Percentiles rank a stretch among this genome's conserved stretches.
Evolutionary conservation across 1,284 basidiomycete species (phyloP).

Genomic region (Irpex lacteus): DNA sequence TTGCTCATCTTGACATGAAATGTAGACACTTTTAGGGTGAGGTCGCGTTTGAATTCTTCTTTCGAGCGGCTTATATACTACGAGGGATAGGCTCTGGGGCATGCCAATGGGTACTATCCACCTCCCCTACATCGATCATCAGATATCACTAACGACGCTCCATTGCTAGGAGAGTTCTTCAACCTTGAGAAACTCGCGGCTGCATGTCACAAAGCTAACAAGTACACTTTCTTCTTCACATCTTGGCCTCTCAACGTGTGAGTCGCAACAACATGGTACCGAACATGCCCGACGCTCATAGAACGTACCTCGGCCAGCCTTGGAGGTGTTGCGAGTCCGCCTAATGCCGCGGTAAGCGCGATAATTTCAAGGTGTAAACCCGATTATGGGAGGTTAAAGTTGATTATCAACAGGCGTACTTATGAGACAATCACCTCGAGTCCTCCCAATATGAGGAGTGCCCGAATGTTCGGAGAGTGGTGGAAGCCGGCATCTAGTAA

Average conservation of each 20-base stretch:
- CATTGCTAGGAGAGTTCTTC: conserved; percentile 57
- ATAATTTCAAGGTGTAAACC: neutral
- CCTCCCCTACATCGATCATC: neutral
- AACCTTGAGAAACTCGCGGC: conserved; percentile 62
- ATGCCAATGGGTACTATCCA: conserved; percentile 59
- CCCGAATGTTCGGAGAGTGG: too few relatives aligned
- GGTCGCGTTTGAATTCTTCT: too few relatives aligned
- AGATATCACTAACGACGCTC: neutral
- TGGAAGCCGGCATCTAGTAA: too few relatives aligned
- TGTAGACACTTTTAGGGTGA: neutral
- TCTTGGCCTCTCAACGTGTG: conserved; percentile 74
- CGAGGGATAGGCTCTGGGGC: conserved; percentile 47
- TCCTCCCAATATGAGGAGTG: too few relatives aligned
- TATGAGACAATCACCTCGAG: too few relatives aligned
- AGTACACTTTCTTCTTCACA: conserved; percentile 72
- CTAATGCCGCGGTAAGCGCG: conserved; percentile 61
- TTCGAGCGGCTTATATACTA: too few relatives aligned
- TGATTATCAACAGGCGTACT: too few relatives aligned
- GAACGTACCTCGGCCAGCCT: conserved; percentile 36
- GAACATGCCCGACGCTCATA: neutral
- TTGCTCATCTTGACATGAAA: neutral
- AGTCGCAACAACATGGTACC: conserved; percentile 18
- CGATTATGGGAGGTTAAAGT: neutral
- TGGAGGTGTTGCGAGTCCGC: conserved; percentile 64
- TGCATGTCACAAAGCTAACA: conserved; percentile 50